These are phyloP conservation scores for Pouteria campechiana DNA, from an alignment of 179 eudicot species.

Conservation along the genomic window DNA sequence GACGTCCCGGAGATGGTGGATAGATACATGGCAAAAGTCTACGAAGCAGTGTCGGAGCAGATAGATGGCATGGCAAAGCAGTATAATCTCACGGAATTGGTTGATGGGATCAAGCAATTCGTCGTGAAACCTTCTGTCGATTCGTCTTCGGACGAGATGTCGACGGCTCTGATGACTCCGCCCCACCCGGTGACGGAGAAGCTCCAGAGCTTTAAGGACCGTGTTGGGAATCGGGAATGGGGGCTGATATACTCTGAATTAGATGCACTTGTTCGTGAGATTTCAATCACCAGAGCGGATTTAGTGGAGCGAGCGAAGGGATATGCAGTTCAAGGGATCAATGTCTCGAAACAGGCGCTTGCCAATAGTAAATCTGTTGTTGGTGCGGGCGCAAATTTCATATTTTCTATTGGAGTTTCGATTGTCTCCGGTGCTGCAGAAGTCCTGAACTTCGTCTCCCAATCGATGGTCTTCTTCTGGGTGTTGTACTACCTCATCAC, in stretches of 20 bases:
- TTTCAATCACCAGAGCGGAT: slow-evolving; percentile 47
- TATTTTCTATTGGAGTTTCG: slow-evolving; percentile 42
- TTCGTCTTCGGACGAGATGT: slow-evolving; percentile 26
- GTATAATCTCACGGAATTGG: slow-evolving; percentile 84
- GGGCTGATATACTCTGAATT: slow-evolving; percentile 48
- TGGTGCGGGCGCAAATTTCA: slow-evolving; percentile 62
- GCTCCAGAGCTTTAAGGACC: slow-evolving; percentile 40
- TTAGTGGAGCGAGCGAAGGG: slow-evolving; percentile 63
- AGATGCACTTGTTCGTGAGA: slow-evolving; percentile 49
- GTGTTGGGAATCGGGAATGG: slow-evolving; percentile 70
- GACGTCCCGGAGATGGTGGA: slow-evolving; percentile 83
- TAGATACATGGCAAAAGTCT: slow-evolving; percentile 45
- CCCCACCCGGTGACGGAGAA: slow-evolving; percentile 58
- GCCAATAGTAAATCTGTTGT: slow-evolving; percentile 59
- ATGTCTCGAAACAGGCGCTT: slow-evolving; percentile 57
- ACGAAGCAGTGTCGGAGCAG: slow-evolving; percentile 68
- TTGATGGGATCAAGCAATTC: slow-evolving; percentile 61
- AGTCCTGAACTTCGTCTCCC: slow-evolving; percentile 62
- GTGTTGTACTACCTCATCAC: slow-evolving; percentile 88
- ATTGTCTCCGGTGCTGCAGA: slow-evolving; percentile 83
- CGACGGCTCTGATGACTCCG: slow-evolving; percentile 36
- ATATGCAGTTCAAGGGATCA: slow-evolving; percentile 64
- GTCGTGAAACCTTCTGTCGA: slow-evolving; percentile 30
- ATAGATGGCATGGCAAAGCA: slow-evolving; percentile 79
- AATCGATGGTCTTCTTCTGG: slow-evolving; percentile 83